Percentiles rank a stretch among this genome's conserved stretches.
Conservation (phyloP, 768 basidiomycete genomes). For the Russula virescens region DNA sequence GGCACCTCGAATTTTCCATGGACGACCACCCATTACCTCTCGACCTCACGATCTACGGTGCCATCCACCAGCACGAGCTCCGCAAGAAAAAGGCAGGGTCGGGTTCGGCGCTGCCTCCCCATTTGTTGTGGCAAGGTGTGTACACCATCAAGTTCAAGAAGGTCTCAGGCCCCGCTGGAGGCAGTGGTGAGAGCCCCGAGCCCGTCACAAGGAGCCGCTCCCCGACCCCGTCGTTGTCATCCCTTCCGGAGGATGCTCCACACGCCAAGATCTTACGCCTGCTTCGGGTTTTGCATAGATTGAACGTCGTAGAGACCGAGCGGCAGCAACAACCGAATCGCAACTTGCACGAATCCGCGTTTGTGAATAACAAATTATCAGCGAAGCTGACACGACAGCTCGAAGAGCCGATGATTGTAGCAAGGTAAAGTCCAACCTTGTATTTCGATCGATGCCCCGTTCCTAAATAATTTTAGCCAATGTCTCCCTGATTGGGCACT, state of each 20-base stretch:
- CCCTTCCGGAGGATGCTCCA: constrained; percentile 75
- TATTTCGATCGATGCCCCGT: background rate
- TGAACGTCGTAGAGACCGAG: constrained; percentile 72
- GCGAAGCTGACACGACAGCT: constrained; percentile 96
- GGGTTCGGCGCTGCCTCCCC: constrained; percentile 50
- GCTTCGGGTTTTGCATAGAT: constrained; percentile 76
- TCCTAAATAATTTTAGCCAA: constrained; percentile 45
- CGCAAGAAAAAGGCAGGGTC: constrained; percentile 51
- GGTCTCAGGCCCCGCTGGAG: constrained; percentile 65
- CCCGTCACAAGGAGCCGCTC: constrained; percentile 47
- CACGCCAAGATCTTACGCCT: constrained; percentile 89
- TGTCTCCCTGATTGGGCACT: constrained; percentile 97
- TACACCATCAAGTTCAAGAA: constrained; percentile 94
- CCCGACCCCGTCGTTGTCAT: constrained; percentile 64
- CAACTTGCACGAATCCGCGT: constrained; percentile 71
- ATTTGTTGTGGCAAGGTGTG: constrained; percentile 82
- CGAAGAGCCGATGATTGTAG: constrained; percentile 98
- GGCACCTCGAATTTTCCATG: constrained; percentile 96
- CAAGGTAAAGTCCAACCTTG: constrained; percentile 52
- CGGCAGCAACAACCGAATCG: constrained; percentile 50
- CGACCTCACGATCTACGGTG: constrained; percentile 93
- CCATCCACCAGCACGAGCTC: constrained; percentile 87
- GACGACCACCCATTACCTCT: constrained; percentile 79
- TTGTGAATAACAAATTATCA: constrained; percentile 96
- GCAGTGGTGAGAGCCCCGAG: constrained; percentile 41